phyloP scores from a whole-genome alignment of 2,329 filamentous ascomycete species.

The Passalora sequoiae region DNA sequence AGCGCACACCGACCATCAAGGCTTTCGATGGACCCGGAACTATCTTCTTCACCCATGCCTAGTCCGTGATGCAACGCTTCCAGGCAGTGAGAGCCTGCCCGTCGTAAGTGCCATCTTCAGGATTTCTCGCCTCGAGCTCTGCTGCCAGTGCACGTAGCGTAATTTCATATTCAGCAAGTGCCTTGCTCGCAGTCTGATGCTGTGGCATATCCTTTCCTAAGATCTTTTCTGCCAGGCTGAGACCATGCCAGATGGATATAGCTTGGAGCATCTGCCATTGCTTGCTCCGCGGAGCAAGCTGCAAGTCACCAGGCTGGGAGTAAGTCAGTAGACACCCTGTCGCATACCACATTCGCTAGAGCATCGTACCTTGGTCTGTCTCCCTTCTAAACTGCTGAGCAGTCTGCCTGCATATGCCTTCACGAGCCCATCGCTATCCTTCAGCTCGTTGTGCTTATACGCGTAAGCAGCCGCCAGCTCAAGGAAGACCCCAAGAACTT shows the following conservation, averaged over 20 bases:
- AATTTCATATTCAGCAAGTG: slow-evolving; percentile 26
- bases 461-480: slow-evolving; percentile 41
- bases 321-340: background rate
- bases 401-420: slow-evolving; percentile 38
- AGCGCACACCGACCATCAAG: too few species aligned
- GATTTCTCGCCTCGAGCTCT: slow-evolving; percentile 22
- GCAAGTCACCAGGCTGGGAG: background rate
- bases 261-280: slow-evolving; percentile 29
- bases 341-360: background rate
- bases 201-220: slow-evolving; percentile 36
- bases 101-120: slow-evolving; percentile 24
- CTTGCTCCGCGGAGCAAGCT: background rate
- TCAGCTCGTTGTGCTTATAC: slow-evolving; percentile 30
- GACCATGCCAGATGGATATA: slow-evolving; percentile 41
- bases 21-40: too few species aligned
- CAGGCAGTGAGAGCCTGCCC: slow-evolving; percentile 26
- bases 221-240: slow-evolving; percentile 39
- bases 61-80: slow-evolving; percentile 20
- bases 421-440: slow-evolving; percentile 37
- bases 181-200: slow-evolving; percentile 17
- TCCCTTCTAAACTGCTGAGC: slow-evolving; percentile 29
- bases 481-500: slow-evolving; percentile 40
- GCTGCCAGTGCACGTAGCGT: slow-evolving; percentile 21
- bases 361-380: slow-evolving; percentile 13
- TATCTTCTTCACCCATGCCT: too few species aligned